Evolutionary conservation across 2,329 filamentous ascomycete genomes (phyloP).

Genomic region (Aspergillus chevalieri): DNA sequence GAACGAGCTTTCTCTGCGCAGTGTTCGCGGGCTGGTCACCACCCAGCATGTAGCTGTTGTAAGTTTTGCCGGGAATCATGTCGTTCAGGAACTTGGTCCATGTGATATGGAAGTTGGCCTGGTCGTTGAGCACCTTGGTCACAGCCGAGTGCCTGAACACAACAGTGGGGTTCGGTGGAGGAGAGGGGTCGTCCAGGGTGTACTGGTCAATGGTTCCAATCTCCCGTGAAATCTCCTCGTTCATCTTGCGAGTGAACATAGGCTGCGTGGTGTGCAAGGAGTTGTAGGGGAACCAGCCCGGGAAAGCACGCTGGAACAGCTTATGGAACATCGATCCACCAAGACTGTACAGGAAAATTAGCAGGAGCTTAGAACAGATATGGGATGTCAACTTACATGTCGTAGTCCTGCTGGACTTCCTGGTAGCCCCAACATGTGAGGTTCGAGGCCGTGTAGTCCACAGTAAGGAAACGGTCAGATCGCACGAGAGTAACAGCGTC

Average conservation of each 20-base stretch:
- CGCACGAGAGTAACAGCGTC: conserved; percentile 41
- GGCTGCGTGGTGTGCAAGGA: conserved; percentile 23
- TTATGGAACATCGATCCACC: conserved; percentile 26
- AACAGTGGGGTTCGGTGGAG: conserved; percentile 12
- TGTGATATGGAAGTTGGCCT: conserved; percentile 17
- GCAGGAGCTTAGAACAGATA: background rate
- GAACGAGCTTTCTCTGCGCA: conserved; percentile 14
- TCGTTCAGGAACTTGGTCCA: conserved; percentile 16
- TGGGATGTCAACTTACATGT: conserved; percentile 5
- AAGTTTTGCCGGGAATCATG: conserved; percentile 13
- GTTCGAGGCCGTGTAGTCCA: conserved; percentile 32
- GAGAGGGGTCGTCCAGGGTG: conserved; percentile 14
- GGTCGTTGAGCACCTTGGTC: conserved; percentile 14
- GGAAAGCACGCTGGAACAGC: conserved; percentile 23
- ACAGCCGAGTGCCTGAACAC: conserved; percentile 14
- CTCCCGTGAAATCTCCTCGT: conserved; percentile 17
- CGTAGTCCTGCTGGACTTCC: conserved; percentile 27
- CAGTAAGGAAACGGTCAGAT: conserved; percentile 36
- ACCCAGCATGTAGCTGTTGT: conserved; percentile 14
- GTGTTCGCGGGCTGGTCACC: conserved; percentile 12
- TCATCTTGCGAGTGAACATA: conserved; percentile 21
- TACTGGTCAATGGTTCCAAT: conserved; percentile 14
- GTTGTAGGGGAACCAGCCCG: conserved; percentile 21
- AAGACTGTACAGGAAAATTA: conserved; percentile 4
- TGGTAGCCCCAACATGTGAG: conserved; percentile 38